Base-by-base conservation (phyloP, 805 yeast species). In the Candida khao-thaluensis region DNA sequence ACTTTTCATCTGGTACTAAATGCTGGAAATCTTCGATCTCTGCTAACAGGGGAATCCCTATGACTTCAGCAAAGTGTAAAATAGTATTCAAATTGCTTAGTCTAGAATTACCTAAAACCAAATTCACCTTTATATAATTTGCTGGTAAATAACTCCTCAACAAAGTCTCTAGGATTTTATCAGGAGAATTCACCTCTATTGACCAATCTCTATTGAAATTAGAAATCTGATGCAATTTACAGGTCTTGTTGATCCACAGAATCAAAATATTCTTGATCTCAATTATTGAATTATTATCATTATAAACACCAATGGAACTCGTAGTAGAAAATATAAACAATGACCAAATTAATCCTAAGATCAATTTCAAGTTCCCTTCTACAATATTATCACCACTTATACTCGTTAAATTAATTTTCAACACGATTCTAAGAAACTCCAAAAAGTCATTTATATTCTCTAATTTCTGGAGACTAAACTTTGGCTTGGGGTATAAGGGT, bases 171-270 rank as follows among this genome's bases (percentile, higher is more conserved):
- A 45, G 76, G 47, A 27, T 77, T 71, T 53, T 72, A 62, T 52
- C 79, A 49, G 51, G 82, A 68, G 55, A 63, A 50, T 21, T 80
- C 68, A 53, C 70, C 54, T 64, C 67, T 20, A 64, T 41, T 7
- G 71, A 67, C 85, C 85, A 81, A 47, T 77, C 72, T 25, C 68
- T 55, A 27, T 75, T 64, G 54, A 81, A 81, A 52, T 81, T 78
- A 9, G 56, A 43, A 20, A 81, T 52, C 27, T 50, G 45, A 15
- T 51, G 38, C 6, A 57, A 45, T 29, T 37, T 41, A 11, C 20
- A 42, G 16, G 28, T 37, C 3, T 38, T 28, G 49, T 77, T 79
- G 41, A 82, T 66, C 87, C 87, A 81, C 8, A 66, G 50, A 34
- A 76, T 52, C 32, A 68, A 45, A 17, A 60, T 52, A 14, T 42